Evolutionary conservation across 352 stramenopile genomes (phyloP).

Genomic region (Plasmopara viticola): DNA sequence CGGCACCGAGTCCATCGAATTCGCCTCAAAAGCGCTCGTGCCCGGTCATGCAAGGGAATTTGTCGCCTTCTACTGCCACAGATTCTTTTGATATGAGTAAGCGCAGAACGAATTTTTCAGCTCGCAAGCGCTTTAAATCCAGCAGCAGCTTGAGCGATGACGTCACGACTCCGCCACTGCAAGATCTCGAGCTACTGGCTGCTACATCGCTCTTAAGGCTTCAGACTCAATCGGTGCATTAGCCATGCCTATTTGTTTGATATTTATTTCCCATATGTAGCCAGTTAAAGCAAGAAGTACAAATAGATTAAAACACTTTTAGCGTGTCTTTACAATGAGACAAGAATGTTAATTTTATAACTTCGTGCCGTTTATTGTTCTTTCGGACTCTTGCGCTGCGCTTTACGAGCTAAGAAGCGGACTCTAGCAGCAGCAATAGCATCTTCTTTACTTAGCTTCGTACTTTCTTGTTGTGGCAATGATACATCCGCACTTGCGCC

Average conservation of each 20-base stretch:
- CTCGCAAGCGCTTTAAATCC: constrained; percentile 35
- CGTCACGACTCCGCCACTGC: constrained; percentile 27
- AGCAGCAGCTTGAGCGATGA: constrained; percentile 10
- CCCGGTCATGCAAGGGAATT: constrained; percentile 29
- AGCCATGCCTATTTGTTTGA: constrained; percentile 16
- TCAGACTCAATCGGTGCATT: constrained; percentile 71
- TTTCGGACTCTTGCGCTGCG: constrained; percentile 26
- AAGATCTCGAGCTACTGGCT: constrained; percentile 72
- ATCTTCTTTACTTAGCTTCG: constrained; percentile 58
- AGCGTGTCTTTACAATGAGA: too few species aligned
- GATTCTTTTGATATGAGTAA: constrained; percentile 20
- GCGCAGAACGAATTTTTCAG: constrained; percentile 32
- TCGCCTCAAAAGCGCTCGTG: constrained; percentile 59
- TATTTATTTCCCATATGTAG: constrained; percentile 37
- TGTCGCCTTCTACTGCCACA: constrained; percentile 12
- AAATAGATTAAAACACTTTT: constrained; percentile 23
- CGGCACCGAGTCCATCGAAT: constrained; percentile 24
- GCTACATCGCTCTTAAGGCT: constrained; percentile 69
- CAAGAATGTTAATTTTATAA: neutral
- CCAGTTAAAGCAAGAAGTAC: constrained; percentile 18
- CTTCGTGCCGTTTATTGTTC: neutral
- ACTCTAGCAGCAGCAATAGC: constrained; percentile 68
- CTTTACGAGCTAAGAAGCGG: constrained; percentile 83
- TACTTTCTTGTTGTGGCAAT: constrained; percentile 3
- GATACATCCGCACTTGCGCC: constrained; percentile 4